Evolutionary conservation across 441 rosid genomes (phyloP), one percentile per base, ranked within the genome.

Genomic region (Mallotus japonicus): DNA sequence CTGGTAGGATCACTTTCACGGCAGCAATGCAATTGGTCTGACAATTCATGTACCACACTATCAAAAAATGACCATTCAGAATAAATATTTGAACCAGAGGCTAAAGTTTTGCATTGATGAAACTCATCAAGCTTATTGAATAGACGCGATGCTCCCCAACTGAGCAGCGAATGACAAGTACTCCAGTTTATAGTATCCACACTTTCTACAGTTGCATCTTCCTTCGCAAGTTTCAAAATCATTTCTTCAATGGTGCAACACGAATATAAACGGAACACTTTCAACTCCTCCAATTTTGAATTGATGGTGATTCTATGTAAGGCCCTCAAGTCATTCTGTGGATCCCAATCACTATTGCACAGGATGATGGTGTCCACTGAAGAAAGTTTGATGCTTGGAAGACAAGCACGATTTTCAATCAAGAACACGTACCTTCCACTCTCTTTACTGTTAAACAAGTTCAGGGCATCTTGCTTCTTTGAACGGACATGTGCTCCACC

Each of bases 361-460:
- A 86, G 64, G 63, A 86, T 76, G n/a, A 80, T 75, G 49, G 73
- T 57, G 74, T 84, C 89, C 71, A 86, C 84, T 6, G 84, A 79
- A 59, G 79, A 71, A 60, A 86, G 78, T 77, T 80, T 86, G 60
- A 84, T 76, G 78, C 84, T 73, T 50, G 80, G 70, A 55, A 61
- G 78, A 73, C 87, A 80, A 78, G 85, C 85, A 32, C 86, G 87
- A n/a, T 73, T 80, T 75, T 86, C 89, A 62, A 86, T 77, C 77
- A 86, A 77, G 37, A 82, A 71, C 42, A 83, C 77, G 59, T 76
- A 80, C 72, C 78, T 77, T 73, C 79, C 85, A 77, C 76, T 69
- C 14, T 80, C 76, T 77, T 78, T 83, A 56, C 77, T 47, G 57
- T 86, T 86, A 73, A 82, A 86, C 72, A 40, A 62, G 58, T 73